Conservation (phyloP, 1,284 basidiomycete genomes). For the Xanthoconium separans region DNA sequence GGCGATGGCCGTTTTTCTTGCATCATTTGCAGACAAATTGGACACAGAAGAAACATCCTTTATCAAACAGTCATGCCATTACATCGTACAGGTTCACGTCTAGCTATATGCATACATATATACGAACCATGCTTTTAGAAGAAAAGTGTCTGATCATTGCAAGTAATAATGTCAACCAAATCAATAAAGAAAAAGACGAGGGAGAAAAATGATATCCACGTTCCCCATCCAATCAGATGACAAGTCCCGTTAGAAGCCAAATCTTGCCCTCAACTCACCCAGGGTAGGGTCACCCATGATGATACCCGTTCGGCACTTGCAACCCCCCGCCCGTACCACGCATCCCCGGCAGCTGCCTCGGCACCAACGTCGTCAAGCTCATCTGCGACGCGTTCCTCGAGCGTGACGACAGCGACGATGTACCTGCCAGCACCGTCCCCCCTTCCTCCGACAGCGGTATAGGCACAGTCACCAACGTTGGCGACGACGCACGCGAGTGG, state of each 20-base stretch:
- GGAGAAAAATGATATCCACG: not conserved
- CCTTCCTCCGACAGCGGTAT: conserved; percentile 26
- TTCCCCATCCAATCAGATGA: not conserved
- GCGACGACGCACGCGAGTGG: conserved; percentile 39
- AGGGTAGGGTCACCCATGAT: conserved; percentile 1
- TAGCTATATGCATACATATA: not conserved
- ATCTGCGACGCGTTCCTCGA: conserved; percentile 66
- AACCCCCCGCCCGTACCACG: conserved; percentile 38
- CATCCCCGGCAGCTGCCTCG: conserved; percentile 44
- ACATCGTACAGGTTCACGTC: not conserved
- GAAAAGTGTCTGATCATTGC: not conserved
- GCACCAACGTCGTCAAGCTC: conserved; percentile 51
- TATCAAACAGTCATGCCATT: conserved; percentile 4
- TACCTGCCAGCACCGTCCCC: conserved; percentile 1
- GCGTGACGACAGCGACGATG: conserved; percentile 39
- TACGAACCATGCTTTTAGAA: not conserved
- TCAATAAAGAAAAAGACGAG: not conserved
- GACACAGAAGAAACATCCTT: no score
- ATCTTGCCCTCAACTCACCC: not conserved
- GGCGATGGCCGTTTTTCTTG: no score
- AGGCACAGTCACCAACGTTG: conserved; percentile 28
- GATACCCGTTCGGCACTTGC: conserved; percentile 20
- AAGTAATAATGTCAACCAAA: not conserved
- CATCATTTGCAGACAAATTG: no score
- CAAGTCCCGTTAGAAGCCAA: not conserved